These are phyloP conservation scores for Linum trigynum DNA, from an alignment of 345 rosid species.

Conservation along the genomic window DNA sequence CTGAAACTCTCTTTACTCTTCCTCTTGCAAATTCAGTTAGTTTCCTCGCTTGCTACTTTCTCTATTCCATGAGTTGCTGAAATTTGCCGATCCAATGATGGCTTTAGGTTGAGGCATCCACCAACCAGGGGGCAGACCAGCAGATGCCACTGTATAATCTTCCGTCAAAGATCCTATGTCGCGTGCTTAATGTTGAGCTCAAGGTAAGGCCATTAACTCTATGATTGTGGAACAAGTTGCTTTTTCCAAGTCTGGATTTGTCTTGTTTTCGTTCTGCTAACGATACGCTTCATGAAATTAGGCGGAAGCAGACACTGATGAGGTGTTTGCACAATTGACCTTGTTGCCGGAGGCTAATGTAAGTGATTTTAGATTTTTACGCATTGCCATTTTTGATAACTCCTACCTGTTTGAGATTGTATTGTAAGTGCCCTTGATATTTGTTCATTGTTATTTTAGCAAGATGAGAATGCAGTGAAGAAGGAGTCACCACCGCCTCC, in stretches of 20 bases:
- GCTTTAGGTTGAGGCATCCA: constrained; percentile 70
- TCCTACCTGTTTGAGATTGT: constrained; percentile 1
- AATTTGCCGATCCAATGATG: not conserved
- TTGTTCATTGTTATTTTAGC: constrained; percentile 25
- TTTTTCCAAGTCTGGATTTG: not conserved
- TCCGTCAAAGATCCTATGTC: constrained; percentile 61
- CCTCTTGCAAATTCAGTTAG: not conserved
- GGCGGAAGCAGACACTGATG: constrained; percentile 88
- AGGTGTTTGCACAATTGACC: constrained; percentile 77
- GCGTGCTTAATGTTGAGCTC: constrained; percentile 61
- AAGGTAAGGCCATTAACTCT: constrained; percentile 30
- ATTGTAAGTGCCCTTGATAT: not conserved
- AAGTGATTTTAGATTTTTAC: constrained; percentile 3
- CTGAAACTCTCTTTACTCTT: not conserved
- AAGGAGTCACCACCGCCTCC: constrained; percentile 43
- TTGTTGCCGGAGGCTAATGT: constrained; percentile 53
- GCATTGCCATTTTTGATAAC: not conserved
- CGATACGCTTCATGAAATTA: constrained; percentile 12
- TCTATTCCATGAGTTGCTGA: not conserved
- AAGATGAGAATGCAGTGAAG: constrained; percentile 43
- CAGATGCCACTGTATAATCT: constrained; percentile 71
- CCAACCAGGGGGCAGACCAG: constrained; percentile 63
- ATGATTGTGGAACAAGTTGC: not conserved
- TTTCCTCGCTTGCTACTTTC: not conserved
- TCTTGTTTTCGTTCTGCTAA: not conserved